phyloP scores from a whole-genome alignment of 2,329 filamentous ascomycete species.

The Xylaria sp. region DNA sequence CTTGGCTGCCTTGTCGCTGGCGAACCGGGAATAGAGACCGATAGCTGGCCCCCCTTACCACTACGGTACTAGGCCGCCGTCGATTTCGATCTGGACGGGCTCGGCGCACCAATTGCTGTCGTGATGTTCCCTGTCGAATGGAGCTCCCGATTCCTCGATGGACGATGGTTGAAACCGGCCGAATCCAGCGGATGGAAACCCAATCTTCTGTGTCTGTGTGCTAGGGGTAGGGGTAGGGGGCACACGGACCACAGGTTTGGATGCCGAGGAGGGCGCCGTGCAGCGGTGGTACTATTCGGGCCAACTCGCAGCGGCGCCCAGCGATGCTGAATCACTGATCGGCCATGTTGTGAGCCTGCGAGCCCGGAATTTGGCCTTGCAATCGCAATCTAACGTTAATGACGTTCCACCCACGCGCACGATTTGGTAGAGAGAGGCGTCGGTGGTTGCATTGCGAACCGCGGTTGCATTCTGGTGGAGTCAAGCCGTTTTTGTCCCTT shows the following conservation, averaged over 20 bases:
- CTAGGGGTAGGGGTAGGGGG: conserved; percentile 11
- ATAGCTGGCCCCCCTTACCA: too few relatives aligned
- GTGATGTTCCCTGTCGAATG: conserved; percentile 10
- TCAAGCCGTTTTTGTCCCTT: conserved; percentile 3
- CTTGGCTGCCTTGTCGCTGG: conserved; percentile 19
- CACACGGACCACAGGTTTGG: conserved; percentile 26
- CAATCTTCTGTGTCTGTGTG: conserved; percentile 21
- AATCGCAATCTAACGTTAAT: conserved; percentile 21
- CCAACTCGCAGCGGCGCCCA: conserved; percentile 15
- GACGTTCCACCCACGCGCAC: conserved; percentile 25
- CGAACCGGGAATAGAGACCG: conserved; percentile 14
- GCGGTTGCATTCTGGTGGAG: conserved; percentile 32
- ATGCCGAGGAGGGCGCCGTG: conserved; percentile 16
- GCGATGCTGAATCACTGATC: background rate
- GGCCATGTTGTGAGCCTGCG: conserved; percentile 14
- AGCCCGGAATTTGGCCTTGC: conserved; percentile 27
- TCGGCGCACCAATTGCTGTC: conserved; percentile 3
- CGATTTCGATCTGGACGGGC: background rate
- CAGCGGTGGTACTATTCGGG: conserved; percentile 19
- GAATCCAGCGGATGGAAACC: conserved; percentile 20
- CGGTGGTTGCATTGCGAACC: conserved; percentile 33
- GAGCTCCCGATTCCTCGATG: conserved; percentile 14
- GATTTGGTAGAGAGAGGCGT: conserved; percentile 31
- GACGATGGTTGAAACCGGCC: conserved; percentile 4
- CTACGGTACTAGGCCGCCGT: too few relatives aligned